phyloP scores from a whole-genome alignment of 2,329 filamentous ascomycete genomes.

The Hypoxylon sp. region DNA sequence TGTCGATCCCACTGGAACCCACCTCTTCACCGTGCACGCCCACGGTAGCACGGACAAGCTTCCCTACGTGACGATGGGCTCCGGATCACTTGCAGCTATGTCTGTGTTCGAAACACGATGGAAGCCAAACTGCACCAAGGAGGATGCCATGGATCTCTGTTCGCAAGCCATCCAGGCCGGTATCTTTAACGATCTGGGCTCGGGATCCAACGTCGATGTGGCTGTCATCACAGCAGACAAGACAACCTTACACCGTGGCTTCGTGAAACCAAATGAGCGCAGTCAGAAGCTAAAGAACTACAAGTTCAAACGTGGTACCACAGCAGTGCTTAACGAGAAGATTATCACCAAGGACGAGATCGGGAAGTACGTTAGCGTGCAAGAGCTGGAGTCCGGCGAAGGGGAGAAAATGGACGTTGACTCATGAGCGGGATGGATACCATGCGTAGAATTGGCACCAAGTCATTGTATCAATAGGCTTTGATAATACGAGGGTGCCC shows the following conservation, averaged over 20 bases:
- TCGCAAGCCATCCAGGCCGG: conserved; percentile 86
- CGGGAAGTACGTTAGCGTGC: conserved; percentile 90
- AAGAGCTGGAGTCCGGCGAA: conserved; percentile 76
- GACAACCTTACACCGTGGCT: conserved; percentile 92
- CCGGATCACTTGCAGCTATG: conserved; percentile 95
- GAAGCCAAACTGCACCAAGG: conserved; percentile 78
- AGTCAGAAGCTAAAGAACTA: conserved; percentile 93
- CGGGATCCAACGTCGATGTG: conserved; percentile 96
- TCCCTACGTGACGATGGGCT: conserved; percentile 99
- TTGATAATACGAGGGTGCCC: conserved; percentile 32
- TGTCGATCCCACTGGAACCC: conserved; percentile 92
- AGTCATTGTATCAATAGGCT: conserved; percentile 33
- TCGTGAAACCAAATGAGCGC: conserved; percentile 91
- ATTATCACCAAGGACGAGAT: conserved; percentile 94
- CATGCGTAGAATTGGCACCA: conserved; percentile 1
- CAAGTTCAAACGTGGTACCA: conserved; percentile 89
- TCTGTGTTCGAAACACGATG: conserved; percentile 96
- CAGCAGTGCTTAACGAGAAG: conserved; percentile 94
- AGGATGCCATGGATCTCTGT: conserved; percentile 75
- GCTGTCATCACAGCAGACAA: conserved; percentile 95
- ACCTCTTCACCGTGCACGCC: conserved; percentile 97
- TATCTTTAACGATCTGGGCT: conserved; percentile 98
- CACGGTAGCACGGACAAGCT: conserved; percentile 99
- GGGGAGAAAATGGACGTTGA: conserved; percentile 76
- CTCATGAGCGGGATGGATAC: conserved; percentile 53